Percentiles rank a stretch among this genome's conserved stretches.
phyloP scores from a whole-genome alignment of 371 early-diverging fungal species.

The Blakeslea trispora region DNA sequence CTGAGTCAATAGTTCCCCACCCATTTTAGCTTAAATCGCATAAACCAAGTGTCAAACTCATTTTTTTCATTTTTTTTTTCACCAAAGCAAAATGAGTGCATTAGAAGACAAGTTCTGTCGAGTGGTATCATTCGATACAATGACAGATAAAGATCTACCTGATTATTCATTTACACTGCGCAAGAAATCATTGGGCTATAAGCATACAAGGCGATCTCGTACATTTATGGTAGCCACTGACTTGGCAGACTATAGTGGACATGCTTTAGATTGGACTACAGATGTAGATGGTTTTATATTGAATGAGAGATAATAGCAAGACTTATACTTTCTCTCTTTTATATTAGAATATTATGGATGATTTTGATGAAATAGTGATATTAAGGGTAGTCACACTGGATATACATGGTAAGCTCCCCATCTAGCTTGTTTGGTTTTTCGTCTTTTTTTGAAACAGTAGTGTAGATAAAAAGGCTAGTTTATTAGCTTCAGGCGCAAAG shows the following conservation, averaged over 20 bases:
- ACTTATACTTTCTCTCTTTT: neutral
- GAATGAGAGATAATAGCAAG: too few species aligned
- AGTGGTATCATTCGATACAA: slow-evolving; percentile 63
- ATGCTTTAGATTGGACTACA: slow-evolving; percentile 60
- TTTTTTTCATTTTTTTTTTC: slow-evolving; percentile 3
- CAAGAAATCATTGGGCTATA: slow-evolving; percentile 52
- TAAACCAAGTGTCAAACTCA: neutral
- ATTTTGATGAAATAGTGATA: slow-evolving; percentile 63
- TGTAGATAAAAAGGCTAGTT: slow-evolving; percentile 46
- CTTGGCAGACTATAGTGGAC: slow-evolving; percentile 59
- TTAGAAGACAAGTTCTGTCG: slow-evolving; percentile 36
- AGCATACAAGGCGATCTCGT: slow-evolving; percentile 49
- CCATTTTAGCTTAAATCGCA: too few species aligned
- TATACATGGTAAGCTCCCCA: slow-evolving; percentile 31
- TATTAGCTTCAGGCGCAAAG: slow-evolving; percentile 46
- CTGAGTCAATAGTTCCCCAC: too few species aligned
- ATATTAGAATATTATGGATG: slow-evolving; percentile 55
- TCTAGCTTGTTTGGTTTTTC: neutral
- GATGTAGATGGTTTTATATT: slow-evolving; percentile 35
- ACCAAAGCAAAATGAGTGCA: slow-evolving; percentile 1
- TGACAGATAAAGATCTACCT: slow-evolving; percentile 55
- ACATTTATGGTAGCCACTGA: slow-evolving; percentile 66
- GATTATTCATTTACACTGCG: slow-evolving; percentile 62
- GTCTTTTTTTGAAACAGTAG: neutral
- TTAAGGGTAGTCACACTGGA: slow-evolving; percentile 50